Evolutionary conservation across 371 early-diverging fungal species (phyloP), one percentile per base, ranked within the genome.

Genomic region (Actinomortierella ambigua): DNA sequence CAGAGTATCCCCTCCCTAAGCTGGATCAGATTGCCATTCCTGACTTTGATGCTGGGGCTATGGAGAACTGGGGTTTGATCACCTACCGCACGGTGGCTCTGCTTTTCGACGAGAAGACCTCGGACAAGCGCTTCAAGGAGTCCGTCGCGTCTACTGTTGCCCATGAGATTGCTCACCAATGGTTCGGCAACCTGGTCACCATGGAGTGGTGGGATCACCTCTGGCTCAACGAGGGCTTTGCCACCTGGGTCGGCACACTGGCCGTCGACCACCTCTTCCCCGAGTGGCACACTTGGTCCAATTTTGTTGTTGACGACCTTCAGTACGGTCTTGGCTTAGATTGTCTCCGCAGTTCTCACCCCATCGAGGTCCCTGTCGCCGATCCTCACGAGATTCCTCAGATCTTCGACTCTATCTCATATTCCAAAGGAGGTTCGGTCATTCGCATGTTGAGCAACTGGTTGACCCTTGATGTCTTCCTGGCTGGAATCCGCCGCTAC

Each of bases 101-200:
- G 20, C 80, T 96, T 20, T 91, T 84, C 71, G 88, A 91, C 60
- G 85, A 86, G 52, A 79, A 83, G 65, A 82, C 71, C 1, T 88
- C 90, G 18, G 79, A 88, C 39, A 77, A 86, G 42, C 77, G 68
- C 14, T 75, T 84, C 53, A 94, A 92, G 82, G 81, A 95, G 75
- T 75, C 82, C 40, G 85, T 95, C 41, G 95, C 95, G 1, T 90
- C 90, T 53, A 90, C 90, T 27, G 93, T 97, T 3, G 88, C 90
- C 49, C 99, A 98, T 76, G 98, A 98, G 83, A 81, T 97, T 20
- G 97, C 95, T 4, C 97, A 96, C 79, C 96, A 96, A 85, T 96
- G 96, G 94, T 97, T 98, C 78, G 99, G 99, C 23, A 97, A 98
- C 79, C 78, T 97, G 51, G 97, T 95, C n/a, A 95, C 95, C n/a